Evolutionary conservation across 305 asterid species (phyloP), one percentile per base, ranked within the genome.

Genomic region (Coffea humblotiana): DNA sequence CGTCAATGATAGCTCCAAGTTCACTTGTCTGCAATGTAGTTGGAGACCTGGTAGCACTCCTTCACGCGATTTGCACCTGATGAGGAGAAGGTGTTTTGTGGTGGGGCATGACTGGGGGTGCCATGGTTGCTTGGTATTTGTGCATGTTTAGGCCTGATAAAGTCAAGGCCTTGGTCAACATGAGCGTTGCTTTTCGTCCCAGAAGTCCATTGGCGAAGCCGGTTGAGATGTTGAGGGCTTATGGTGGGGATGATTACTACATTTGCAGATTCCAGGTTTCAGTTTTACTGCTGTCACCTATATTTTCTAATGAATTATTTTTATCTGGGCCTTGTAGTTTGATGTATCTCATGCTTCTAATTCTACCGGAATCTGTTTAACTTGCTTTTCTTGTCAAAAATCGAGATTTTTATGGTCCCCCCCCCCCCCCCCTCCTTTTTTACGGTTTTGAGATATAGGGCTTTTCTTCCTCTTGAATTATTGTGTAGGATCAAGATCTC

Each of bases 81-180:
- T n/a, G 67, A 63, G n/a, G 67, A 63, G 15, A 63, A 63, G 35
- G 67, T 63, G 35, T 58, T 58, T 18, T 63, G 67, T 61, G 23
- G 67, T 61, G 13, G 67, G 67, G n/a, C 67, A 61, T n/a, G 67
- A 61, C 67, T 23, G 67, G 67, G 67, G 67, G 67, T 63, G 67
- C 67, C 2, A 1, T 3, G 32, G 3, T 63, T n/a, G 67, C 67
- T 25, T 63, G 67, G 67, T 32, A n/a, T n/a, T n/a, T 63, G 15
- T 63, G 32, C 35, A 23, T n/a, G 67, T 63, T 9, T n/a, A 63
- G 67, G 35, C 67, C 67, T n/a, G 67, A 63, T 63, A 63, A 63
- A 63, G 67, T 63, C 35, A 63, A 63, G 67, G 67, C 67, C 35
- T 63, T 63, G 67, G 67, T 63, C 35, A 63, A 63, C 25, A 8